These are phyloP conservation scores for Penicillium corylophilum DNA, from an alignment of 2,329 filamentous ascomycete species.

Conservation along the genomic window DNA sequence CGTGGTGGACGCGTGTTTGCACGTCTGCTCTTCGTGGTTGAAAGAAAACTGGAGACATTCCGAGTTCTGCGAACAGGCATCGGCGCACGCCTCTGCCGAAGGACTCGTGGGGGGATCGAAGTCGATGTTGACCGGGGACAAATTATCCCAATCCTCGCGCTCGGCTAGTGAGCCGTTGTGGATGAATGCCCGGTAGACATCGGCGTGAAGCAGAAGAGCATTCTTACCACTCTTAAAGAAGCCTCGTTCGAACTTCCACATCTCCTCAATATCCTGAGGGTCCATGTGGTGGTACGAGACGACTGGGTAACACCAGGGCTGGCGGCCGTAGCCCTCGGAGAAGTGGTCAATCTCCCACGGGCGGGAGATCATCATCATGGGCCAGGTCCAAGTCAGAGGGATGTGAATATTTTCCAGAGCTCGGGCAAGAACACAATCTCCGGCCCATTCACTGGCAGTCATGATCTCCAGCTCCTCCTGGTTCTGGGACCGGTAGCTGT, in stretches of 20 bases:
- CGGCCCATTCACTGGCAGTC: conserved; percentile 46
- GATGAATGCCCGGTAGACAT: conserved; percentile 28
- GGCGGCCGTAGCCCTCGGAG: conserved; percentile 36
- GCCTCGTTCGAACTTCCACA: conserved; percentile 45
- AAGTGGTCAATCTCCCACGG: conserved; percentile 42
- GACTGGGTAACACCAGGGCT: conserved; percentile 50
- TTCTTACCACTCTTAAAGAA: conserved; percentile 57
- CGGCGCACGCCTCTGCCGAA: conserved; percentile 20
- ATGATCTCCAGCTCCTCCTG: conserved; percentile 44
- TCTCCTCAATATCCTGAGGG: conserved; percentile 39
- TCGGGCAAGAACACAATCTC: conserved; percentile 49
- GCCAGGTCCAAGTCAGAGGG: conserved; percentile 46
- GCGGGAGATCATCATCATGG: conserved; percentile 42
- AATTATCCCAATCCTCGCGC: conserved; percentile 27
- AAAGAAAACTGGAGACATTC: conserved; percentile 30
- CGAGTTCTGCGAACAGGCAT: conserved; percentile 21
- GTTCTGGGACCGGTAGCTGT: conserved; percentile 36
- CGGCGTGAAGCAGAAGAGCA: conserved; percentile 24
- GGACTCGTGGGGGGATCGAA: conserved; percentile 16
- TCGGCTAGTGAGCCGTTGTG: conserved; percentile 11
- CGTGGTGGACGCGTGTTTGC: conserved; percentile 23
- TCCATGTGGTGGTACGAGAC: conserved; percentile 51
- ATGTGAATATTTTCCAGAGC: conserved; percentile 45
- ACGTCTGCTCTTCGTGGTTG: conserved; percentile 13
- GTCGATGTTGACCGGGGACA: conserved; percentile 16